These are phyloP conservation scores for Schizophyllum commune DNA, from an alignment of 1,284 basidiomycete genomes.

Conservation along the genomic window DNA sequence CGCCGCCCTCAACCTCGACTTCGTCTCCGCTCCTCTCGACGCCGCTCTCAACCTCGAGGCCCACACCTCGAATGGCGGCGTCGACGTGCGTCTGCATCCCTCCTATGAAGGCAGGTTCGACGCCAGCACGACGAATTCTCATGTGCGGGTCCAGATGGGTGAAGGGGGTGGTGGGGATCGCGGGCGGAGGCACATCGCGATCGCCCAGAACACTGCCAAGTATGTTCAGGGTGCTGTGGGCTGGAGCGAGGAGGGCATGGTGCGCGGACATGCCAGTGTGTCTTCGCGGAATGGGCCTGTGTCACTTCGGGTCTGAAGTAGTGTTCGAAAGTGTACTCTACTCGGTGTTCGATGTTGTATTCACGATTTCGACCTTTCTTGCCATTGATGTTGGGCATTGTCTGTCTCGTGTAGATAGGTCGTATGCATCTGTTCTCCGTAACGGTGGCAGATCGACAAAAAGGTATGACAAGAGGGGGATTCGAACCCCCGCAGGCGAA, in stretches of 20 bases:
- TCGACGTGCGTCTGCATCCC: not conserved
- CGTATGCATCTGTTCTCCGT: too few species aligned
- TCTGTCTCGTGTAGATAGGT: too few species aligned
- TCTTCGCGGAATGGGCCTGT: slow-evolving; percentile 2
- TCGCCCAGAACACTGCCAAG: not conserved
- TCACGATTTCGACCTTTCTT: too few species aligned
- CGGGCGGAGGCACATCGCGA: slow-evolving; percentile 1
- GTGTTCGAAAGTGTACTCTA: not conserved
- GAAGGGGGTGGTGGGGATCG: too few species aligned
- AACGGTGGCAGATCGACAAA: too few species aligned
- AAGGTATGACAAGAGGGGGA: too few species aligned
- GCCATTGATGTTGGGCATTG: too few species aligned
- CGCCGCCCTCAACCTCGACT: not conserved
- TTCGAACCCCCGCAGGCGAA: too few species aligned
- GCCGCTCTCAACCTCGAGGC: slow-evolving; percentile 1
- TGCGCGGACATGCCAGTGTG: slow-evolving; percentile 1
- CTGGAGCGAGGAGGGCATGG: slow-evolving; percentile 5
- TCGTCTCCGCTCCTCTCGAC: slow-evolving; percentile 1
- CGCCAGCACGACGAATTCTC: not conserved
- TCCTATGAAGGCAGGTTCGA: slow-evolving; percentile 3
- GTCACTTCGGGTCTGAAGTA: not conserved
- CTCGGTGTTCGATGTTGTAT: too few species aligned
- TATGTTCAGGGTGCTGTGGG: not conserved
- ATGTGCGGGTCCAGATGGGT: too few species aligned
- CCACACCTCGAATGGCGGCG: not conserved